Percentiles rank a stretch among this genome's conserved stretches.
These are phyloP conservation scores for Aspergillus glaucus DNA, from an alignment of 2,329 filamentous ascomycete genomes.

Conservation along the genomic window DNA sequence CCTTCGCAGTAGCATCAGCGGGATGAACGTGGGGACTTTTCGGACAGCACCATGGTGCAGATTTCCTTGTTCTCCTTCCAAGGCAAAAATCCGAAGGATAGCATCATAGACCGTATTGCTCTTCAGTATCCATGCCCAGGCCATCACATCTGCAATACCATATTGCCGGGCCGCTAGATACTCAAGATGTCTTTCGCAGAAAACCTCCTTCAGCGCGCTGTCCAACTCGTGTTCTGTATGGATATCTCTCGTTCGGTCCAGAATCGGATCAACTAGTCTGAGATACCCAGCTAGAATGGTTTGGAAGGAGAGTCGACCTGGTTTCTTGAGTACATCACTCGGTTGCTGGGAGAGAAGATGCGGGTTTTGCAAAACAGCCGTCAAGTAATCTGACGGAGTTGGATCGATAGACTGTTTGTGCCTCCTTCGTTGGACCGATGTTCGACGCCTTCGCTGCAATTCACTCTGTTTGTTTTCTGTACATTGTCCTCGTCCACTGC, in stretches of 20 bases:
- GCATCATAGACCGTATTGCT: conserved; percentile 30
- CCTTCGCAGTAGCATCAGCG: conserved; percentile 43
- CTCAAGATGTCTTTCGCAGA: conserved; percentile 19
- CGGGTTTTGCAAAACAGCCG: conserved; percentile 20
- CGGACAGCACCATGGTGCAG: conserved; percentile 2
- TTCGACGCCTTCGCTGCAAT: neutral
- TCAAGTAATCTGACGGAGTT: conserved; percentile 27
- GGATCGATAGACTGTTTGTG: conserved; percentile 1
- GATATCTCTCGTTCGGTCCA: conserved; percentile 7
- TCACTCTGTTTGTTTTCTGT: neutral
- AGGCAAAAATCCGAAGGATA: conserved; percentile 28
- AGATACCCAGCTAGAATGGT: conserved; percentile 36
- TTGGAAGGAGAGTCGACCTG: conserved; percentile 22
- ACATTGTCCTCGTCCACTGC: neutral
- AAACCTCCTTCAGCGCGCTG: conserved; percentile 26
- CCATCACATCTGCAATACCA: conserved; percentile 34
- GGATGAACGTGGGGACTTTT: conserved; percentile 41
- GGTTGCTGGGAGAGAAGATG: neutral
- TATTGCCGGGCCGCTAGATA: conserved; percentile 30
- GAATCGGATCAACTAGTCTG: conserved; percentile 24
- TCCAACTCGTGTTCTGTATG: conserved; percentile 6
- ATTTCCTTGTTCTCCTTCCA: conserved; percentile 19
- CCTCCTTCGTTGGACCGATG: neutral
- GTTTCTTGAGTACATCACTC: conserved; percentile 1
- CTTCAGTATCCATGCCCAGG: conserved; percentile 44